Evolutionary conservation across 2,329 filamentous ascomycete genomes (phyloP), one percentile per base, ranked within the genome.

Genomic region (Fusarium napiforme): DNA sequence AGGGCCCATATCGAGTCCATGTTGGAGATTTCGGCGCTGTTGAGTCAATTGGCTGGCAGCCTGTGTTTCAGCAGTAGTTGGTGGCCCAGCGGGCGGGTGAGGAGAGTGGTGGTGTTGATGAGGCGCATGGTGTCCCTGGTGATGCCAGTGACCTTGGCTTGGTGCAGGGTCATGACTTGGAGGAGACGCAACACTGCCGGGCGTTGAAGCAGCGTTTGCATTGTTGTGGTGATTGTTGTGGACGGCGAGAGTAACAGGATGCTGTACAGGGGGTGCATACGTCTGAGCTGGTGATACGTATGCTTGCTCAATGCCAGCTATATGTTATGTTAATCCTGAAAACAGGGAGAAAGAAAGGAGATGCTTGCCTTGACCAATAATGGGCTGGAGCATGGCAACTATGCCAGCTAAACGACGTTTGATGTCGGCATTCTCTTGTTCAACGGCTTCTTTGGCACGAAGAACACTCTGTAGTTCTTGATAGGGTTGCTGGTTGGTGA

Each of bases 381-480:
- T 82, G 43, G 90, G 89, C 78, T 92, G 88, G 57, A 93, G 85
- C 78, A 91, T 87, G 74, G 87, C 85, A 79, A 95, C 82, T 43
- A 94, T 88, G 37, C 87, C 86, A 64, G 89, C 87, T 74, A 97
- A 83, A 37, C 91, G 88, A 79, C 89, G 87, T 78, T 91, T 92
- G 72, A 97, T 92, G 72, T 95, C 93, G 69, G 90, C 89, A 84
- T 96, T 96, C 83, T 97, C 94, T 37, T 90, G 89, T 83, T 94
- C 90, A 60, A 94, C 89, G 19, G 88, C 88, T 79, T 96, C 93
- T 84, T 94, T 95, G 81, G 94, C 91, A 37, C 90, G 87, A 62
- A 96, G 82, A 15, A 91, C 93, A 34, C 89, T 86, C 81, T 97
- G 93, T 26, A 97, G 88, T 79, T 97, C 94, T 79, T 93, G 91